These are phyloP conservation scores for Elongisporangium prolatum DNA, from an alignment of 352 stramenopile species.

Conservation along the genomic window DNA sequence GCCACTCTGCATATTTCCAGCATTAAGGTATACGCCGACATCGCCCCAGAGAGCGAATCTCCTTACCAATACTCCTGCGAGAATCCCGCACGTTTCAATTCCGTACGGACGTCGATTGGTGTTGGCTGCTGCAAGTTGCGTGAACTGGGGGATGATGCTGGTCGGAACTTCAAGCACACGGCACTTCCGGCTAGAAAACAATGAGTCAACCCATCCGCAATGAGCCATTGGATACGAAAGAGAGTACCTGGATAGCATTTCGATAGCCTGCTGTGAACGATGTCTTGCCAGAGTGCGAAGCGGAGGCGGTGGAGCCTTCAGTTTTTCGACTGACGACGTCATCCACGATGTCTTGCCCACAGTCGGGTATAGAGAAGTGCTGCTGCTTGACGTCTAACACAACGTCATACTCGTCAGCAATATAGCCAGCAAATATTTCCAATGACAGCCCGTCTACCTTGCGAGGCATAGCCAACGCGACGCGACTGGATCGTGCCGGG, in stretches of 20 bases:
- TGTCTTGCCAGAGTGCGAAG: constrained; percentile 29
- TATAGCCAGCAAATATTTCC: not conserved
- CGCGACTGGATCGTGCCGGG: no score
- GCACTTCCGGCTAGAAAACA: constrained; percentile 41
- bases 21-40: not conserved
- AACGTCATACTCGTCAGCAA: not conserved
- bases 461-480: no score
- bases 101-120: constrained; percentile 67
- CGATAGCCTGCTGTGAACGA: constrained; percentile 51
- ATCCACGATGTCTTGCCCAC: constrained; percentile 68
- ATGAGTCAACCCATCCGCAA: not conserved
- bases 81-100: constrained; percentile 89
- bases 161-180: constrained; percentile 68
- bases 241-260: constrained; percentile 51
- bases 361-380: constrained; percentile 32
- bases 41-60: not conserved
- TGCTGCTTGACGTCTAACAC: constrained; percentile 2
- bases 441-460: no score
- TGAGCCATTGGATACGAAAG: not conserved
- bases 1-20: constrained; percentile 27
- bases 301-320: no score
- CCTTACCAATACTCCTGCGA: constrained; percentile 74
- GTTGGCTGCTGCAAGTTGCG: constrained; percentile 71
- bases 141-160: constrained; percentile 73
- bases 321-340: constrained; percentile 5